Base-by-base conservation (phyloP, 179 eudicot species). In the Beta macrorhiza region DNA sequence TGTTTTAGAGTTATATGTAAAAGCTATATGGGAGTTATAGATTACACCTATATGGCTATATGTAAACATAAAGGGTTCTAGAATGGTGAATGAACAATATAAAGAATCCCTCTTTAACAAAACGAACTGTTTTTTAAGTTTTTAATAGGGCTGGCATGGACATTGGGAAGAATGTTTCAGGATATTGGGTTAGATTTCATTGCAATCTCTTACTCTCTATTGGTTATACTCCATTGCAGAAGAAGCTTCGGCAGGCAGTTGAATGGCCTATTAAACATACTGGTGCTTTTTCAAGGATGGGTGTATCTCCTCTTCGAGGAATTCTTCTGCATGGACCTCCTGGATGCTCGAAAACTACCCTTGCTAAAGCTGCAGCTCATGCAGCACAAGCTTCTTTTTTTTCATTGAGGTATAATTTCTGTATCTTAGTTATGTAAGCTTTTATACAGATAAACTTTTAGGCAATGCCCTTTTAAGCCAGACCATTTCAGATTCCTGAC, bases 311-410 rank as follows among this genome's bases (percentile, higher is more conserved):
- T 20, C 29, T 89, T 64, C 92, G 93, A 37, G 99, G 99, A 65
- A 87, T 95, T 80, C 99, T 95, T 84, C 92, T 95, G 72, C 98
- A 95, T 84, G 99, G 99, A 72, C 99, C 99, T 70, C 99, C 99
- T 71, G 99, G 99, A 4, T 95, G 99, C 92, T 95, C 99, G 49
- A 95, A 95, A 88, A 95, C 99, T 59, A 95, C 98, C 51, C 97
- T 95, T 81, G 99, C 98, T 67, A 95, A 92, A 91, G 99, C 99
- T 87, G 95, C 94, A 32, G 97, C 98, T 84, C 90, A 89, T 89
- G 99, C 94, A 83, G 94, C 99, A 73, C 95, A 91, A 81, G 97
- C 97, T 64, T 93, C 98, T 47, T 95, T 95, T 83, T 93, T 95
- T 84, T 93, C 98, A 45, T 84, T 95, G 81, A 93, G 99, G 98